Evolutionary conservation across 140 eudicot genomes (phyloP), one percentile per base, ranked within the genome.

Genomic region (Anethum foeniculum): DNA sequence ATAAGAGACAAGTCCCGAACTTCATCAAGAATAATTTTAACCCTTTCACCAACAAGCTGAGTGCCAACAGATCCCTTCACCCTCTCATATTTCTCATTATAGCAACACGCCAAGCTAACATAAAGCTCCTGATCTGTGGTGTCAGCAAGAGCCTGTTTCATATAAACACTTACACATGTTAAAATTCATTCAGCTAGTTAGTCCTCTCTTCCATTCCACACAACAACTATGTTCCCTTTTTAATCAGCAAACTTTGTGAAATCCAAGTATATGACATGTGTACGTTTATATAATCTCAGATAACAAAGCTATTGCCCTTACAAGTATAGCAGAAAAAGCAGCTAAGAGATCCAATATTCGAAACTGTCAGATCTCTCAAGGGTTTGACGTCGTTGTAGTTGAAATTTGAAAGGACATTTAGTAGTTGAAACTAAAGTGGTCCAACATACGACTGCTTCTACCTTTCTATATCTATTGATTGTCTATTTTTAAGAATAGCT

Each of bases 1-100:
- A 83, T 85, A 80, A 92, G 88, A 67, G 86, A 71, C 77, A 92
- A 51, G 52, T 82, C 86, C 81, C 81, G 92, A 83, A 92, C 90
- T 90, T 95, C 99, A 85, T 89, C 91, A 77, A 95, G 91, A 77
- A 95, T 95, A 78, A 95, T 91, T 78, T 89, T 81, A 49, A 96
- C 99, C 80, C 99, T 86, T 87, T 95, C 99, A 78, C 93, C 92
- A 77, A 95, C 77, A 78, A 92, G 94, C 86, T 92, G 99, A 76
- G 99, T 92, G 68, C 99, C 99, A 85, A 95, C 97, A 77, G 84
- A 87, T 27, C 99, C 99, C 80, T 78, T 93, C 25, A 85, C 86
- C 80, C 94, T 86, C 71, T 95, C 97, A 34, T 86, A 88, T 73
- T 85, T 86, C 28, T 87, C 92, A 54, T 90, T 85, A 76, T 88